Evolutionary conservation across 306 rosid species (phyloP), one percentile per base, ranked within the genome.

Genomic region (Acacia confusa): DNA sequence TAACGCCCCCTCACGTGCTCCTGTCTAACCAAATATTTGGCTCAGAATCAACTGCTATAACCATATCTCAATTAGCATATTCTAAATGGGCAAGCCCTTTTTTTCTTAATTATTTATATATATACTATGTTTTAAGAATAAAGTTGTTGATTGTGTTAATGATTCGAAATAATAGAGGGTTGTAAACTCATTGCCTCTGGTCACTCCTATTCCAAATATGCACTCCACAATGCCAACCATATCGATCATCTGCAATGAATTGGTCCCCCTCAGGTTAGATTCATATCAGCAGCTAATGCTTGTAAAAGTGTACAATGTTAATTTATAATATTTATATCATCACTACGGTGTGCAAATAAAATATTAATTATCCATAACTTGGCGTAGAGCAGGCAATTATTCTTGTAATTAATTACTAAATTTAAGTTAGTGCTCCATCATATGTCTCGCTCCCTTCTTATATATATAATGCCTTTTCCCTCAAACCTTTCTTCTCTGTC

Each of bases 181-280:
- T 85, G 40, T 84, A 78, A 85, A 84, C 79, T 85, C 77, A 84
- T 91, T 45, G 44, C 82, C 57, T 83, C 47, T 82, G 80, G 61
- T 82, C 60, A 72, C 32, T 41, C 65, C 71, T 82, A 73, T 38
- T 57, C 77, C 79, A 81, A 83, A 81, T 73, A 38, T 89, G 92
- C 82, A 78, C 71, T 80, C 92, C 88, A 78, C 36, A 76, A 76
- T 85, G 87, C 85, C 91, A 92, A 88, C 97, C 79, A 55, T 81
- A 91, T 91, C 84, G n/a, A n/a, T n/a, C n/a, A 27, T 69, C 28
- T 4, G 27, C 48, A 30, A 61, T 77, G 78, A 71, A 41, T 72
- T 65, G 79, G 86, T 78, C 79, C 78, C 41, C 76, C 76, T 55
- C 70, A 63, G 9, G 40, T 63, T 63, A 28, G 69, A 63, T 63